Conservation (phyloP, 78 protist species). For the Dictyostelium capitatum region DNA sequence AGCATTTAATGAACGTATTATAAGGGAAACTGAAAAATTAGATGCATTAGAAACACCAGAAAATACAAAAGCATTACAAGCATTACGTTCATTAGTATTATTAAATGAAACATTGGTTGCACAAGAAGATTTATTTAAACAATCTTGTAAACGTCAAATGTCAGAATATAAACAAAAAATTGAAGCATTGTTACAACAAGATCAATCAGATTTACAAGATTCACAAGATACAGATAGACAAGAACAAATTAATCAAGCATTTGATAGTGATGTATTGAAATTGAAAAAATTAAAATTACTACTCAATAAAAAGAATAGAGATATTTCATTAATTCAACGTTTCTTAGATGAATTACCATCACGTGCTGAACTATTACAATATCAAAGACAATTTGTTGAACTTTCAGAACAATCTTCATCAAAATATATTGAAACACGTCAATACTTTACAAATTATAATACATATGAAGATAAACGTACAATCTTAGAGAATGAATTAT, state of each 20-base stretch:
- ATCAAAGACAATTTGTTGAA: conserved; percentile 94
- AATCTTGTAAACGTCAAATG: conserved; percentile 77
- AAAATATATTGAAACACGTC: conserved; percentile 92
- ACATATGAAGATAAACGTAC: conserved; percentile 74
- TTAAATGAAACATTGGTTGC: conserved; percentile 75
- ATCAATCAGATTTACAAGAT: background rate
- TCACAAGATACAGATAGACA: conserved; percentile 55
- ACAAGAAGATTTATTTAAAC: conserved; percentile 75
- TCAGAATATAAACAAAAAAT: conserved; percentile 65
- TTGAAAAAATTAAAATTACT: conserved; percentile 59
- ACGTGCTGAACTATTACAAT: conserved; percentile 96
- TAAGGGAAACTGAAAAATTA: conserved; percentile 75
- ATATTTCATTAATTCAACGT: conserved; percentile 85
- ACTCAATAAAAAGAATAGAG: conserved; percentile 76
- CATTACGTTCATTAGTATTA: conserved; percentile 68
- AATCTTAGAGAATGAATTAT: conserved; percentile 82
- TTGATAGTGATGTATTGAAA: conserved; percentile 50
- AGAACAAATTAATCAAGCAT: conserved; percentile 73
- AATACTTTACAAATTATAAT: conserved; percentile 91
- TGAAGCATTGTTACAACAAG: conserved; percentile 40
- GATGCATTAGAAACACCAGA: conserved; percentile 86
- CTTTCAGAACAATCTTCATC: conserved; percentile 91
- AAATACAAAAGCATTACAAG: conserved; percentile 62
- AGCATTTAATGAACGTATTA: conserved; percentile 73
- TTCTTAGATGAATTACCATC: conserved; percentile 93